A percentile compares a stretch with the other conserved stretches of the same genome.
Conservation (phyloP, 2,329 filamentous ascomycete species). For the Penicillium glabrum region DNA sequence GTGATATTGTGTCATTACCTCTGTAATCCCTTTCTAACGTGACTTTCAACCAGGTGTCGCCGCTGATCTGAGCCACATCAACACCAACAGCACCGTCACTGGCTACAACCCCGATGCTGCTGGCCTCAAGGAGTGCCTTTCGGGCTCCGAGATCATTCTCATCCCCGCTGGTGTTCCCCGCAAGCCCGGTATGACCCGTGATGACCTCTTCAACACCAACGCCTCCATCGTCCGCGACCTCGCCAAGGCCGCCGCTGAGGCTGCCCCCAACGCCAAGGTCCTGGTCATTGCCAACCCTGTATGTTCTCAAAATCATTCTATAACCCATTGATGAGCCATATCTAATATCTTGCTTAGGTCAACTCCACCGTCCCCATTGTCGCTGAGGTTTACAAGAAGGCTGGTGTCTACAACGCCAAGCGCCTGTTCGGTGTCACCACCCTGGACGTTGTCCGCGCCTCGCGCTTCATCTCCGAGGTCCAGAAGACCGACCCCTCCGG, state of each 20-base stretch:
- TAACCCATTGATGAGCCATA: constrained; percentile 5
- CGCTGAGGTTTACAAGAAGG: constrained; percentile 93
- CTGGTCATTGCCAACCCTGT: constrained; percentile 97
- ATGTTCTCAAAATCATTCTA: constrained; percentile 29
- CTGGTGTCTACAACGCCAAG: constrained; percentile 98
- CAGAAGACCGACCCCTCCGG: constrained; percentile 85
- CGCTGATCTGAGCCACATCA: constrained; percentile 97
- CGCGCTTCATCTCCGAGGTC: constrained; percentile 94
- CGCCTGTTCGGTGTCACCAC: constrained; percentile 99
- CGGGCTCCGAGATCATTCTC: constrained; percentile 88
- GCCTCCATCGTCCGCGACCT: constrained; percentile 98
- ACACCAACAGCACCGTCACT: constrained; percentile 93
- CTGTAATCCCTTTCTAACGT: constrained; percentile 3
- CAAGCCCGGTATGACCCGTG: constrained; percentile 99
- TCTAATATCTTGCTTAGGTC: constrained; percentile 52
- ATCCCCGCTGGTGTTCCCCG: constrained; percentile 98
- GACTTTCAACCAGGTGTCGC: constrained; percentile 72
- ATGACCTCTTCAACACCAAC: constrained; percentile 99
- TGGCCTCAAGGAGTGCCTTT: constrained; percentile 76
- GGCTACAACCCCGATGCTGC: constrained; percentile 78
- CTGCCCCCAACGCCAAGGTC: constrained; percentile 88
- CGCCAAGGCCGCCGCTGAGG: constrained; percentile 88
- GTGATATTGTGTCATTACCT: not conserved
- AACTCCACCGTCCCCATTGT: constrained; percentile 99
- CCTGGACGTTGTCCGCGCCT: constrained; percentile 96